Base-by-base conservation (phyloP, 2,329 filamentous ascomycete genomes). In the Sclerotinia minor region DNA sequence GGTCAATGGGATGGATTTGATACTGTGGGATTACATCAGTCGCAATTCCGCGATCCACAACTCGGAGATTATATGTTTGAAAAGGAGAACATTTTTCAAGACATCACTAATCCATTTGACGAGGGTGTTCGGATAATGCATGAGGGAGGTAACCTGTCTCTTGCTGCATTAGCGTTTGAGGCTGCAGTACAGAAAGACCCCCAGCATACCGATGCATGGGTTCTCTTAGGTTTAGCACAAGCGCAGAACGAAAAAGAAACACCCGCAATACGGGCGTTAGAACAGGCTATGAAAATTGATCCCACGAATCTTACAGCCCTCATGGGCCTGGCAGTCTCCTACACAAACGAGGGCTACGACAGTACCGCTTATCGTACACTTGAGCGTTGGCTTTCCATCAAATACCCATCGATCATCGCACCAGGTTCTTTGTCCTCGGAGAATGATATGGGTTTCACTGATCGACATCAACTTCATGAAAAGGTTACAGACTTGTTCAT, bases 181-280 rank as follows among this genome's bases (percentile, higher is more conserved):
- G 93, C 95, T 24, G 95, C 95, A 2, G 92, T 94, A 6, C 94
- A 97, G 79, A 93, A 94, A 80, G 88, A 97, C 70, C 87, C 92
- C 0, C 84, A 90, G 66, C 94, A 98, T 78, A 88, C 94, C 49
- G 91, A 96, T 66, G 95, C 95, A 3, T 99, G 95, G 95, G 92
- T 94, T 13, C 90, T 93, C 75, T 86, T 99, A 44, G 95, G 95
- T 65, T 89, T 90, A 65, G 92, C 94, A 24, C 95, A 99, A 80
- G 95, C 95, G 26, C 95, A 99, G 79, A 99, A 99, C 79, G 95
- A 99, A 79, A 99, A 99, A 81, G 95, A 99, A 79, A 91, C 92
- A 11, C 94, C 95, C 0, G 95, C 95, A 2, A 97, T 99, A 72
- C 89, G 95, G 45, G 95, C 95, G 3, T 83, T 98, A 69, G 94